Evolutionary conservation across 1,284 basidiomycete species (phyloP).

Genomic region (Fomes fomentarius): DNA sequence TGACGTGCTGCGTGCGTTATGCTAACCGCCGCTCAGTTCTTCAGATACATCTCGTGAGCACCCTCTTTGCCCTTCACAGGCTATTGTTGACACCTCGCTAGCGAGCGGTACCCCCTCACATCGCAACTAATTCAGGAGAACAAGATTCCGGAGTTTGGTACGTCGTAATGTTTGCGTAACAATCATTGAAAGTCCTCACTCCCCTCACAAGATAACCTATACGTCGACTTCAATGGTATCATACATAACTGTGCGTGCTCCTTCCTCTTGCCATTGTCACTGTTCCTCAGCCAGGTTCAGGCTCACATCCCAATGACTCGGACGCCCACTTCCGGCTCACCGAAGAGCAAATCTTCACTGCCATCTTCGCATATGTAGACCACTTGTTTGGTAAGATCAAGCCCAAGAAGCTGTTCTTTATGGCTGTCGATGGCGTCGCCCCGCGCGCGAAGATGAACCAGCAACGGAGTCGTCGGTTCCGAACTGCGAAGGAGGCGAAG

Average conservation of each 20-base stretch:
- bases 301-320: slow-evolving; percentile 92
- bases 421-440: slow-evolving; percentile 98
- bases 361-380: slow-evolving; percentile 97
- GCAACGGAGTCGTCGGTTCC: slow-evolving; percentile 92
- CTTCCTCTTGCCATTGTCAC: neutral
- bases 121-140: slow-evolving; percentile 97
- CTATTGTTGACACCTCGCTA: slow-evolving; percentile 35
- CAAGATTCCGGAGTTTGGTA: slow-evolving; percentile 94
- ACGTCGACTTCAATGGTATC: slow-evolving; percentile 98
- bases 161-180: slow-evolving; percentile 19
- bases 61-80: neutral
- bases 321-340: slow-evolving; percentile 95
- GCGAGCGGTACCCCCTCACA: slow-evolving; percentile 97
- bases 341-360: slow-evolving; percentile 97
- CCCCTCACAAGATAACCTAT: slow-evolving; percentile 71
- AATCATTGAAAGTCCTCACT: slow-evolving; percentile 14
- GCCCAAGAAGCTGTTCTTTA: slow-evolving; percentile 95
- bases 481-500: slow-evolving; percentile 92
- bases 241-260: slow-evolving; percentile 87
- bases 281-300: slow-evolving; percentile 38
- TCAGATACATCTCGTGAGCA: slow-evolving; percentile 82
- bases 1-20: slow-evolving; percentile 2
- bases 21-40: slow-evolving; percentile 54
- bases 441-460: slow-evolving; percentile 99
- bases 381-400: slow-evolving; percentile 97